Conservation (phyloP, 805 yeast genomes). For the Metschnikowia anglica region DNA sequence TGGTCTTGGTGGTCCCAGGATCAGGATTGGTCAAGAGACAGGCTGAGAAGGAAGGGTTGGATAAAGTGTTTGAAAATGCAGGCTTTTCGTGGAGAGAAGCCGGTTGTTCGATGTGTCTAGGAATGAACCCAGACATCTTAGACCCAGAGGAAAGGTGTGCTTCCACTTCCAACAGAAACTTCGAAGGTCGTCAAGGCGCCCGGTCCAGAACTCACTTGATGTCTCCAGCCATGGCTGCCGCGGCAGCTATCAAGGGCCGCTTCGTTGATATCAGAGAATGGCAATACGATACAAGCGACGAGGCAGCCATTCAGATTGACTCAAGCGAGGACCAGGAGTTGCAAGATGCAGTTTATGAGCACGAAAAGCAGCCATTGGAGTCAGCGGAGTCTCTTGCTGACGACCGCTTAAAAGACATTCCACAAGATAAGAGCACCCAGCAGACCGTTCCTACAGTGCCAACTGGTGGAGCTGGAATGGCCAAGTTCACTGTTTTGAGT, state of each 20-base stretch:
- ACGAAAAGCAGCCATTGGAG: slow-evolving; percentile 63
- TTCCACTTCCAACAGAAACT: slow-evolving; percentile 96
- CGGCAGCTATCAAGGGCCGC: slow-evolving; percentile 91
- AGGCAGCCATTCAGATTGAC: slow-evolving; percentile 54
- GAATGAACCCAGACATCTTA: slow-evolving; percentile 98
- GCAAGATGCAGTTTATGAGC: slow-evolving; percentile 70
- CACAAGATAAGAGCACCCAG: slow-evolving; percentile 36
- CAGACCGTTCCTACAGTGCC: not conserved
- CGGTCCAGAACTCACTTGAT: slow-evolving; percentile 91
- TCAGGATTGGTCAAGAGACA: slow-evolving; percentile 91
- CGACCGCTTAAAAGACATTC: slow-evolving; percentile 58
- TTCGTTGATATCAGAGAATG: slow-evolving; percentile 87
- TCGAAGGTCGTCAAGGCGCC: slow-evolving; percentile 99
- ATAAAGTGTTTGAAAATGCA: slow-evolving; percentile 84
- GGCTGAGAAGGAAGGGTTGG: slow-evolving; percentile 94
- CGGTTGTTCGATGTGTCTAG: slow-evolving; percentile 99
- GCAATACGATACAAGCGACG: slow-evolving; percentile 56
- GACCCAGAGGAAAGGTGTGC: slow-evolving; percentile 97
- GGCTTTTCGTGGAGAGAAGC: slow-evolving; percentile 99
- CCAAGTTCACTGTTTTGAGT: slow-evolving; percentile 68
- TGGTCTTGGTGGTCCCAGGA: slow-evolving; percentile 94
- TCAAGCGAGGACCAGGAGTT: slow-evolving; percentile 50
- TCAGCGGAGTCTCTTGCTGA: slow-evolving; percentile 52
- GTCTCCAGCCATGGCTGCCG: slow-evolving; percentile 99
- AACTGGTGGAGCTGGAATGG: slow-evolving; percentile 53